Evolutionary conservation across 2,329 filamentous ascomycete genomes (phyloP).

Genomic region (Pseudopyrenochaeta lycopersici): DNA sequence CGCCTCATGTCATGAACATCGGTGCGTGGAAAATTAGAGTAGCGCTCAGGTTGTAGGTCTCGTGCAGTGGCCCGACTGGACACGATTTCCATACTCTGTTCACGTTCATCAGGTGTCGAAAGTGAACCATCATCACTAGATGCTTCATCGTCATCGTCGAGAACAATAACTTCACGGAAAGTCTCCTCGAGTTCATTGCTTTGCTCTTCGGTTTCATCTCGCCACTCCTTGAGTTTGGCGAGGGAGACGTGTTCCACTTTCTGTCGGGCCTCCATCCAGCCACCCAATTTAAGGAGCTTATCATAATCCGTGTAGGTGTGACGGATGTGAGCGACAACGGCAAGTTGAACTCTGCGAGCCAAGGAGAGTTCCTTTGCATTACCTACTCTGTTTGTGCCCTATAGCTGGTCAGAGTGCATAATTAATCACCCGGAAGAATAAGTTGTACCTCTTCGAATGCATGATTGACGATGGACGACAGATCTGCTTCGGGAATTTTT

Average conservation of each 20-base stretch:
- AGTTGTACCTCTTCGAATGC: conserved; percentile 65
- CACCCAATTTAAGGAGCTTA: conserved; percentile 61
- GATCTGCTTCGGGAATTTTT: conserved; percentile 67
- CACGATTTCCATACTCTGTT: conserved; percentile 44
- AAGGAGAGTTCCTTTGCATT: conserved; percentile 64
- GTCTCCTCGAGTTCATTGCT: conserved; percentile 67
- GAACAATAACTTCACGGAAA: conserved; percentile 70
- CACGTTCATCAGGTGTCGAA: conserved; percentile 34
- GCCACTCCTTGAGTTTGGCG: conserved; percentile 68
- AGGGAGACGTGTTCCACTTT: conserved; percentile 65
- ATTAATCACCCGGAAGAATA: background rate
- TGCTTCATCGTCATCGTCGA: conserved; percentile 68
- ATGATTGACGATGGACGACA: conserved; percentile 66
- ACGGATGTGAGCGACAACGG: conserved; percentile 69
- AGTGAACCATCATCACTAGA: conserved; percentile 46
- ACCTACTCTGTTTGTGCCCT: conserved; percentile 67
- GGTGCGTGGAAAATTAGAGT: conserved; percentile 21
- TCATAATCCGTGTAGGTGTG: conserved; percentile 72
- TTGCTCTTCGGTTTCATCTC: conserved; percentile 63
- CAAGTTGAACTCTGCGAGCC: conserved; percentile 67
- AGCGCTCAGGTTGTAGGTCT: conserved; percentile 38
- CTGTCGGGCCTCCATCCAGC: conserved; percentile 64
- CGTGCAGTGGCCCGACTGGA: conserved; percentile 43
- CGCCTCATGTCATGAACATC: conserved; percentile 23
- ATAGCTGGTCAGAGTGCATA: conserved; percentile 23